Evolutionary conservation across 1,284 basidiomycete genomes (phyloP).

Genomic region (Sanghuangporus baumii): DNA sequence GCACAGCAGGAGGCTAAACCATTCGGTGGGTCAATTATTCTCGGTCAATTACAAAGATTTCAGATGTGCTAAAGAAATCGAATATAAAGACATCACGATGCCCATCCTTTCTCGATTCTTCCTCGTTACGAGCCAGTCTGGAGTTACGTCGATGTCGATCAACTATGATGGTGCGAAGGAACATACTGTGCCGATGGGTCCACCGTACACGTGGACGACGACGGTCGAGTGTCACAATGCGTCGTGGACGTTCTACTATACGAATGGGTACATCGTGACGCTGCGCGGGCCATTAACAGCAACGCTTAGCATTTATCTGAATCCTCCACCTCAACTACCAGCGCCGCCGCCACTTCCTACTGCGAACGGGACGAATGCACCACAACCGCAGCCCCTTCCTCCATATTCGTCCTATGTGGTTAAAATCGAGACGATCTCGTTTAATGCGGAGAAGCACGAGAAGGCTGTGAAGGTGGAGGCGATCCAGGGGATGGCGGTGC

Average conservation of each 20-base stretch:
- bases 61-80: not conserved
- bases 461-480: constrained; percentile 60
- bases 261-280: constrained; percentile 67
- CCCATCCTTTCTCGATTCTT: constrained; percentile 78
- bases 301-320: constrained; percentile 41
- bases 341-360: not conserved
- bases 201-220: not conserved
- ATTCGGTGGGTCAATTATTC: constrained; percentile 53
- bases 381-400: constrained; percentile 23
- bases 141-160: constrained; percentile 71
- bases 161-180: constrained; percentile 69
- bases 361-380: constrained; percentile 9
- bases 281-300: constrained; percentile 65
- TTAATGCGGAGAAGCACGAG: constrained; percentile 63
- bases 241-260: constrained; percentile 71
- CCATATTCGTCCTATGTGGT: constrained; percentile 28
- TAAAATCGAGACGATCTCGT: constrained; percentile 64
- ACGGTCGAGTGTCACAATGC: constrained; percentile 60
- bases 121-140: constrained; percentile 72
- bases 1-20: constrained; percentile 68
- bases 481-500: constrained; percentile 45
- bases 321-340: constrained; percentile 19
- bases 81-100: constrained; percentile 56
- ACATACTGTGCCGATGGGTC: constrained; percentile 37
- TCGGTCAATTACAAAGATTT: not conserved